A percentile compares a stretch with the other conserved stretches of the same genome.
Evolutionary conservation across 2,329 filamentous ascomycete species (phyloP).

Genomic region (Botrytis fabae): DNA sequence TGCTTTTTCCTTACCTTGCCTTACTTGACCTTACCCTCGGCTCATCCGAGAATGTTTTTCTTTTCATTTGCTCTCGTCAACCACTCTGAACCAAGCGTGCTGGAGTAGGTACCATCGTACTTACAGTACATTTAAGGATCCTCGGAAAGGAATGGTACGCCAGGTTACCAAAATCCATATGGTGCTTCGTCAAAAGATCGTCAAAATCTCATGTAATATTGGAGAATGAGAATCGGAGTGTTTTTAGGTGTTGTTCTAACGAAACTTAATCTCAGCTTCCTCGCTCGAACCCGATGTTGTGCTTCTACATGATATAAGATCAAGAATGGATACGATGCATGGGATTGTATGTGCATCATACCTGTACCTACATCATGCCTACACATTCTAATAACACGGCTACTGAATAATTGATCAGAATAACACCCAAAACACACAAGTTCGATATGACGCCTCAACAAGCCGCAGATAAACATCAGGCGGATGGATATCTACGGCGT

Average conservation of each 20-base stretch:
- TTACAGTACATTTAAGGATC: background rate
- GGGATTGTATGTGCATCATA: background rate
- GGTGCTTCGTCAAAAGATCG: background rate
- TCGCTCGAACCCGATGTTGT: background rate
- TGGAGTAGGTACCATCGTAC: background rate
- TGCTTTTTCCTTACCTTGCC: background rate
- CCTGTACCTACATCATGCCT: background rate
- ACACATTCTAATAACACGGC: background rate
- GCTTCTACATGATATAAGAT: background rate
- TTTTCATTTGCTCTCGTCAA: background rate
- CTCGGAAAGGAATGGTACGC: background rate
- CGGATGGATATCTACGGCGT: background rate
- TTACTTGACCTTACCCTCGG: background rate
- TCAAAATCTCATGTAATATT: constrained; percentile 2
- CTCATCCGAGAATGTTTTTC: background rate
- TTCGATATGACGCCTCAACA: background rate
- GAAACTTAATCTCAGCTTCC: background rate
- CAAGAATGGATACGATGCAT: too few species aligned
- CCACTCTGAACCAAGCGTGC: background rate
- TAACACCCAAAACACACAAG: background rate
- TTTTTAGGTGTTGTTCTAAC: background rate
- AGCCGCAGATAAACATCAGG: background rate
- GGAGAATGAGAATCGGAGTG: background rate
- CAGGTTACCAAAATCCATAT: constrained; percentile 2
- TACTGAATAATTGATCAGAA: background rate